phyloP scores from a whole-genome alignment of 208 protist genomes.

The Trypanosoma boissoni region DNA sequence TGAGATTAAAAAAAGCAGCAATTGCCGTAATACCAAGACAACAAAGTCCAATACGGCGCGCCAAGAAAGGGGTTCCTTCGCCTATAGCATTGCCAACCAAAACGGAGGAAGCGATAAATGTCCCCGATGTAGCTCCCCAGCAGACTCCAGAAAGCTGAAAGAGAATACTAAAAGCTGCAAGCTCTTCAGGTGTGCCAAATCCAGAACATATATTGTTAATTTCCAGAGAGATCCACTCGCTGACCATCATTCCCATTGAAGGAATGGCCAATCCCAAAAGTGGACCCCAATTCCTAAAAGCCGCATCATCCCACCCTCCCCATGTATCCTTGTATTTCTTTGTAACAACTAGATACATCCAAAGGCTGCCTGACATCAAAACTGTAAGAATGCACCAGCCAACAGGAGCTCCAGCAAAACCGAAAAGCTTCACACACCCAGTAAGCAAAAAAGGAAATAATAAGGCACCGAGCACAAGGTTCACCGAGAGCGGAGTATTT shows the following conservation, averaged over 20 bases:
- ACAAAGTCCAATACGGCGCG: slow-evolving; percentile 41
- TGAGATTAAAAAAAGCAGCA: slow-evolving; percentile 44
- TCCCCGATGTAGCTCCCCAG: slow-evolving; percentile 60
- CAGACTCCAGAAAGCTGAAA: slow-evolving; percentile 56
- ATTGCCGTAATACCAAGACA: slow-evolving; percentile 31
- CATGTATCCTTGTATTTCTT: slow-evolving; percentile 69
- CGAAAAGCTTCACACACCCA: slow-evolving; percentile 42
- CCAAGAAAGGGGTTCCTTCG: slow-evolving; percentile 42
- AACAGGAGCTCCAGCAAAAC: slow-evolving; percentile 51
- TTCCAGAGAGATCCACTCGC: slow-evolving; percentile 77
- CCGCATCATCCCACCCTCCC: slow-evolving; percentile 59
- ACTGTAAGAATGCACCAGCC: slow-evolving; percentile 64
- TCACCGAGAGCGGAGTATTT: slow-evolving; percentile 57
- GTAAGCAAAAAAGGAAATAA: slow-evolving; percentile 57
- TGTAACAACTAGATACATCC: slow-evolving; percentile 54
- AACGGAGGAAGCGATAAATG: slow-evolving; percentile 71
- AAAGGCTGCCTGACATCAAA: slow-evolving; percentile 43
- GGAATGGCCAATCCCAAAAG: slow-evolving; percentile 61
- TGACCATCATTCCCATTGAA: slow-evolving; percentile 77
- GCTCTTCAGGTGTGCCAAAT: slow-evolving; percentile 46
- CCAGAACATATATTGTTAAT: slow-evolving; percentile 69
- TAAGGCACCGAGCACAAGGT: slow-evolving; percentile 44
- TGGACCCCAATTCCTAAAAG: slow-evolving; percentile 58
- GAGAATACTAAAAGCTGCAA: slow-evolving; percentile 71
- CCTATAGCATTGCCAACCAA: slow-evolving; percentile 76